Evolutionary conservation across 1,284 basidiomycete species (phyloP), one percentile per base, ranked within the genome.

Genomic region (Apiotrichum domesticum): DNA sequence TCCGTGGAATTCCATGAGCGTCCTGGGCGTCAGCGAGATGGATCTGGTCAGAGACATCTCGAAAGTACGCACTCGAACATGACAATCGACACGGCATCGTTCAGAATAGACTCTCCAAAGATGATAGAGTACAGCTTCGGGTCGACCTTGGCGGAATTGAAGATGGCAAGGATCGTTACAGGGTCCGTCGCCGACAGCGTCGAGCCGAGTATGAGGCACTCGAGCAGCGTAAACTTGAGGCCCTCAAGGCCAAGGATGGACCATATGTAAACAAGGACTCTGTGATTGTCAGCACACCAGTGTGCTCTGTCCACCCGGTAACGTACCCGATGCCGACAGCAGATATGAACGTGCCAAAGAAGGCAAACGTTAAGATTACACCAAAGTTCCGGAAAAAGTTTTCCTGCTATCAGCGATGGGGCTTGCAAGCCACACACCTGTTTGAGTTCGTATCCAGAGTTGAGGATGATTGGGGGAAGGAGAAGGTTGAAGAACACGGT

Each of bases 71-170:
- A 47, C 46, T 99, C 95, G 77, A 98, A 98, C 90, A 99, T 96
- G 78, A 98, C 95, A 79, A 98, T 98, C 80, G 91, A 93, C 67
- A 99, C 95, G 34, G 95, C 95, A 81, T 99, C 95, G 78, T 99
- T 98, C 61, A 99, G 79, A 60, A 99, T 83, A 73, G 87, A 90
- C 77, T 98, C 95, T 37, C 96, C 96, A 72, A 98, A 99, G 67
- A 99, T 99, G 77, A 98, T 85, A 54, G 87, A 89, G 79, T 98
- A 98, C 4, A 99, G 82, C 74, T 98, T 96, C 0, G 96, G 94
- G 75, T 99, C 95, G 59, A 98, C 95, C 75, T 98, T 96, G 79
- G 96, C 90, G 63, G 95, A 90, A 69, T 98, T 94, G 81, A 99
- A 99, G 63, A 99, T 98, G 48, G 95, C 91, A 33, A 99, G 82